Conservation (phyloP, 768 basidiomycete species). For the Pleurotus cornucopiae region DNA sequence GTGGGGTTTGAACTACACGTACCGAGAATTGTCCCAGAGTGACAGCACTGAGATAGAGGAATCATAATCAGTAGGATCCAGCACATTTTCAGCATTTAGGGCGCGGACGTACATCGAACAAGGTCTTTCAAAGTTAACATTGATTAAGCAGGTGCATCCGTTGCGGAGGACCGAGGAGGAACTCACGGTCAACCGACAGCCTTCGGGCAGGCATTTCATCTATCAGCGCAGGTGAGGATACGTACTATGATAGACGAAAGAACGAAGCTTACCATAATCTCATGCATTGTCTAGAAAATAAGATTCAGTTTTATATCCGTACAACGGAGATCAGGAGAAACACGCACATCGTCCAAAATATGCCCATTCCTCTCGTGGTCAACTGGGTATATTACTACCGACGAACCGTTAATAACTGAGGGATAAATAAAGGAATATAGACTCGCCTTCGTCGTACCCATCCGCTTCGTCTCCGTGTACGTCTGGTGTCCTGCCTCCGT, state of each 20-base stretch:
- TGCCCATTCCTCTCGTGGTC: constrained; percentile 76
- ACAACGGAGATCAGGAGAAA: not conserved
- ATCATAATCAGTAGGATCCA: not conserved
- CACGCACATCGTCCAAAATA: constrained; percentile 66
- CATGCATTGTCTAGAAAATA: constrained; percentile 39
- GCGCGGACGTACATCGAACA: constrained; percentile 42
- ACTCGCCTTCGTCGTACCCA: constrained; percentile 72
- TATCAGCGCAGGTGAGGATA: not conserved
- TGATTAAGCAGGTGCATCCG: not conserved
- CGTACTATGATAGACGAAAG: not conserved
- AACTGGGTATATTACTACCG: constrained; percentile 80
- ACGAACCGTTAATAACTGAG: not conserved
- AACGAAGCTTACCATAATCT: constrained; percentile 35
- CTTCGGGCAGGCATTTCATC: constrained; percentile 36
- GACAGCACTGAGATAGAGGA: constrained; percentile 34
- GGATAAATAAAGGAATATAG: not conserved
- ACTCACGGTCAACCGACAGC: constrained; percentile 51
- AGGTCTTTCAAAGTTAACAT: constrained; percentile 25
- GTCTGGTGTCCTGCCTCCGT: constrained; percentile 87
- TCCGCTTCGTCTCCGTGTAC: constrained; percentile 73
- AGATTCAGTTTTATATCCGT: not conserved
- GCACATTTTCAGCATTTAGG: no score
- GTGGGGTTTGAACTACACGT: not conserved
- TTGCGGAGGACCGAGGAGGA: not conserved
- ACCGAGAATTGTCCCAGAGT: constrained; percentile 55